phyloP scores from a whole-genome alignment of 2,329 filamentous ascomycete species.

The Fusarium liriodendri region DNA sequence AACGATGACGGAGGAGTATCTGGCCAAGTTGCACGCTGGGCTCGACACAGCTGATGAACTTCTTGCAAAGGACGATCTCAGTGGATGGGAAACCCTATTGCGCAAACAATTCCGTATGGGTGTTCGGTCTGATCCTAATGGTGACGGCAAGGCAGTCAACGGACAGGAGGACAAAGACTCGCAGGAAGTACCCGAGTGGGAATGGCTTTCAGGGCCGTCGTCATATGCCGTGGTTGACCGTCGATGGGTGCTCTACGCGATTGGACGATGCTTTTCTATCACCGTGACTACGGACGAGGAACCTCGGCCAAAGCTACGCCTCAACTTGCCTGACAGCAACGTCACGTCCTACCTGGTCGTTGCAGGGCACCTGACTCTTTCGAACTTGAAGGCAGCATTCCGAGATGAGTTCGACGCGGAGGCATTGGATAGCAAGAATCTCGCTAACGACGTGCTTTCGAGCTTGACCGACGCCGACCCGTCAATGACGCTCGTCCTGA shows the following conservation, averaged over 20 bases:
- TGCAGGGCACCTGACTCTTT: constrained; percentile 69
- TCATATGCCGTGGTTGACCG: constrained; percentile 69
- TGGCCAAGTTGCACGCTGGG: constrained; percentile 57
- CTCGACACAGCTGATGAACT: constrained; percentile 60
- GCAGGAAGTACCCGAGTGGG: constrained; percentile 59
- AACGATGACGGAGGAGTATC: constrained; percentile 62
- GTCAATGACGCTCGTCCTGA: constrained; percentile 73
- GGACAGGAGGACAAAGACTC: constrained; percentile 31
- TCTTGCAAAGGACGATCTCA: constrained; percentile 58
- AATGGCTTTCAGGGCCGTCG: constrained; percentile 56
- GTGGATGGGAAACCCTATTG: constrained; percentile 62
- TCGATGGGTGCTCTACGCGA: constrained; percentile 72
- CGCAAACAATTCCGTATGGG: constrained; percentile 61
- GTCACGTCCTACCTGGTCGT: constrained; percentile 69
- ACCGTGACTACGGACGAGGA: constrained; percentile 56
- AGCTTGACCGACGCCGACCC: constrained; percentile 75
- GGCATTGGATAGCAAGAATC: constrained; percentile 56
- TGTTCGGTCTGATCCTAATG: constrained; percentile 38
- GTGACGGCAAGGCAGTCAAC: constrained; percentile 31
- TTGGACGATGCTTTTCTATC: constrained; percentile 71
- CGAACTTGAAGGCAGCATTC: constrained; percentile 70
- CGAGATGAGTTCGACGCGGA: constrained; percentile 59
- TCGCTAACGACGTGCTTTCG: constrained; percentile 70
- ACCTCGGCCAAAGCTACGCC: constrained; percentile 45
- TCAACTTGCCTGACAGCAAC: constrained; percentile 62